These are phyloP conservation scores for Lycium ferocissimum DNA, from an alignment of 257 asterid species.

Conservation along the genomic window DNA sequence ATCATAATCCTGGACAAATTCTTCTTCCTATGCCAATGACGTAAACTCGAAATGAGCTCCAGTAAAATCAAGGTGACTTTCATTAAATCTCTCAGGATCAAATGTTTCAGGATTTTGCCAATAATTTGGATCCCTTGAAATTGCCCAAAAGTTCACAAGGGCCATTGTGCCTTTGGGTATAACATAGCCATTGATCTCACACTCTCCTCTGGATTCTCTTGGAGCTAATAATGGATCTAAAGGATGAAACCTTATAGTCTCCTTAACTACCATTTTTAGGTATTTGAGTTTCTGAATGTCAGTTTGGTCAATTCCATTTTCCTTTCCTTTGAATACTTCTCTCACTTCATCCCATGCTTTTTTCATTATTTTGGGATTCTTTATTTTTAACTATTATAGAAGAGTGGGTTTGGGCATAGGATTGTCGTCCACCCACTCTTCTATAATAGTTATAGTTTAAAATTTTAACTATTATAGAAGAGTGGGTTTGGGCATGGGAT, in stretches of 20 bases:
- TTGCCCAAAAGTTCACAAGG: conserved; percentile 37
- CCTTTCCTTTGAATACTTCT: no score
- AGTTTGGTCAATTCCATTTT: no score
- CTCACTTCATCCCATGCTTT: no score
- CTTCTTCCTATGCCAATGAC: conserved; percentile 42
- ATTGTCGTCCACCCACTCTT: no score
- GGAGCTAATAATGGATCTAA: conserved; percentile 33
- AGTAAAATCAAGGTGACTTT: neutral
- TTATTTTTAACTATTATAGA: neutral
- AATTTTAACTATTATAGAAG: no score
- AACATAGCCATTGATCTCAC: conserved; percentile 33
- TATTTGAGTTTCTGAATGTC: conserved; percentile 20
- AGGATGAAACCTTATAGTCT: conserved; percentile 8
- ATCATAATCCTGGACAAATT: conserved; percentile 43
- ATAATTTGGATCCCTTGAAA: conserved; percentile 36
- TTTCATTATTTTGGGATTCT: conserved; percentile 11
- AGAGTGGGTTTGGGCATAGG: no score
- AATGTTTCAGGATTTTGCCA: conserved; percentile 36
- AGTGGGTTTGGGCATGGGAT: no score
- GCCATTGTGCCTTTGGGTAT: conserved; percentile 36
- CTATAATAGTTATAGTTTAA: no score
- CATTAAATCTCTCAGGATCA: conserved; percentile 29
- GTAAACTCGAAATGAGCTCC: no score
- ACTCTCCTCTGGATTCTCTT: conserved; percentile 37
- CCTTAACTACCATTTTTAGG: conserved; percentile 31